phyloP scores from a whole-genome alignment of 805 yeast genomes.

The Candida golubevii region DNA sequence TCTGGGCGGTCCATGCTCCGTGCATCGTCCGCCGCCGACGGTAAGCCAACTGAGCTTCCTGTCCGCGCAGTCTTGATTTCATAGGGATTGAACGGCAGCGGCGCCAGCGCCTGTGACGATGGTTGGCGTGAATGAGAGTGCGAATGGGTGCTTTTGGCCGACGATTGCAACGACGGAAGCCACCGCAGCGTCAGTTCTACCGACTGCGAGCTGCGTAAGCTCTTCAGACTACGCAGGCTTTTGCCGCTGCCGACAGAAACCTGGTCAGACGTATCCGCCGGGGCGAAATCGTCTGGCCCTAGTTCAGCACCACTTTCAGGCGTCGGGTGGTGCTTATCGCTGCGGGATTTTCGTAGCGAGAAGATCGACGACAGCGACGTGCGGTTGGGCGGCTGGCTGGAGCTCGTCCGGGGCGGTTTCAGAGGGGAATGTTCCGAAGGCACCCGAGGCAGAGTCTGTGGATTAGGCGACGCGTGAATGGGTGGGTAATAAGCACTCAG shows the following conservation, averaged over 20 bases:
- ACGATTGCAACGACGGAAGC: constrained; percentile 1
- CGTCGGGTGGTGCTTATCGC: neutral
- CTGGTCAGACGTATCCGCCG: constrained; percentile 29
- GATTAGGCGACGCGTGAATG: neutral
- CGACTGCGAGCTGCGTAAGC: neutral
- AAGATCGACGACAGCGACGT: constrained; percentile 35
- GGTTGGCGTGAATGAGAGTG: constrained; percentile 29
- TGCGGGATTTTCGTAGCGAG: constrained; percentile 27
- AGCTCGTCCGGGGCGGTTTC: no score
- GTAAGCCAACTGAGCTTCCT: neutral
- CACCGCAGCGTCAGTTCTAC: neutral
- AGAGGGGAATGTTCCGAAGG: no score
- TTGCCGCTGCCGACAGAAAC: constrained; percentile 22
- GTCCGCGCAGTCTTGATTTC: constrained; percentile 22
- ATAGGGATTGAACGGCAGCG: constrained; percentile 26
- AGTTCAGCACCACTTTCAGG: no score
- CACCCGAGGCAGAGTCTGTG: neutral
- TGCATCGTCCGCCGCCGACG: constrained; percentile 5
- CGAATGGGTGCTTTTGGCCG: neutral
- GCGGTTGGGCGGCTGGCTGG: constrained; percentile 14
- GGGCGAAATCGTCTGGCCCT: neutral
- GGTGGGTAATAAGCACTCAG: constrained; percentile 15
- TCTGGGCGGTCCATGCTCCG: no score
- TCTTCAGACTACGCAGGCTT: constrained; percentile 1
- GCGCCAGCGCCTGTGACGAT: constrained; percentile 15